phyloP scores from a whole-genome alignment of 352 stramenopile genomes.

The Phytophthora fragariaefolia region DNA sequence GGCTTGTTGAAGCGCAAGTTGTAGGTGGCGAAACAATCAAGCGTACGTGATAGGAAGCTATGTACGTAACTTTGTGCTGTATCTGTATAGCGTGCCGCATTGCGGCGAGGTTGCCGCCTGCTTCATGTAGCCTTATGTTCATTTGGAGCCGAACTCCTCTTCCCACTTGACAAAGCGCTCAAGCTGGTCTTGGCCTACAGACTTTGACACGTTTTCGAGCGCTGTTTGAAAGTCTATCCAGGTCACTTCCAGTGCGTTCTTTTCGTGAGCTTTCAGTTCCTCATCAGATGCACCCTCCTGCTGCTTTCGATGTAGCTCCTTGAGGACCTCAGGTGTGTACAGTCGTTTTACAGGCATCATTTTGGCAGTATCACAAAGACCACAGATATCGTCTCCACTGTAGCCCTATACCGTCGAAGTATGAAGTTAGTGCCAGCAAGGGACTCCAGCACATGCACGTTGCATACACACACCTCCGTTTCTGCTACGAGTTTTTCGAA shows the following conservation, averaged over 20 bases:
- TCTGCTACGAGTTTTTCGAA: conserved; percentile 74
- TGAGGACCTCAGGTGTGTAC: conserved; percentile 70
- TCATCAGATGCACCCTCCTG: conserved; percentile 48
- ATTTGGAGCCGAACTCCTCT: conserved; percentile 88
- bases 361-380: conserved; percentile 69
- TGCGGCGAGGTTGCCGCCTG: conserved; percentile 1
- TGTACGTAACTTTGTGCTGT: conserved; percentile 5
- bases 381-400: conserved; percentile 65
- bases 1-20: conserved; percentile 89
- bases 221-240: conserved; percentile 64
- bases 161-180: conserved; percentile 83
- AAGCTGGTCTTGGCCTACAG: conserved; percentile 76
- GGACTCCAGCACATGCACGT: not conserved
- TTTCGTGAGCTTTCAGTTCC: conserved; percentile 55
- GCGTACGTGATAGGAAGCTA: conserved; percentile 1
- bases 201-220: conserved; percentile 87
- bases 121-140: conserved; percentile 12
- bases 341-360: conserved; percentile 84
- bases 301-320: conserved; percentile 57
- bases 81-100: conserved; percentile 1
- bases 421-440: conserved; percentile 3
- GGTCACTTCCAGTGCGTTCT: conserved; percentile 63
- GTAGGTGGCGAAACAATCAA: conserved; percentile 28
- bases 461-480: conserved; percentile 53
- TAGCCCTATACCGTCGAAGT: conserved; percentile 43